A percentile compares a stretch with the other conserved stretches of the same genome.
Evolutionary conservation across 2,329 filamentous ascomycete genomes (phyloP).

Genomic region (Talaromyces sp.): DNA sequence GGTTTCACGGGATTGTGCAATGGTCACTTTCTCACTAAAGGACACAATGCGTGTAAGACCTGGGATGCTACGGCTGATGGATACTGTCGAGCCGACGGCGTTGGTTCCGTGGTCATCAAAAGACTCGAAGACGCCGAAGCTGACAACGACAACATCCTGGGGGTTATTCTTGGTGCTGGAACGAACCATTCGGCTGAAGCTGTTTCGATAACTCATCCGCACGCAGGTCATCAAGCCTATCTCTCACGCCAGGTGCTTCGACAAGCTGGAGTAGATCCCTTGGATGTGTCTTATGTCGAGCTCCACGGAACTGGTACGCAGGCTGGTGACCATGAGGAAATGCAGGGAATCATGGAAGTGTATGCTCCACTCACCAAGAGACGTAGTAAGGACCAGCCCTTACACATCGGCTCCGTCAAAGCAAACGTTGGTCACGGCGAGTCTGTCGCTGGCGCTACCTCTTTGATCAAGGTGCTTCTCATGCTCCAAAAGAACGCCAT

Average conservation of each 20-base stretch:
- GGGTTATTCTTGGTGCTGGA: constrained; percentile 66
- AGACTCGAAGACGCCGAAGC: constrained; percentile 70
- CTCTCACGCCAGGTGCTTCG: constrained; percentile 67
- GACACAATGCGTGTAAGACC: constrained; percentile 68
- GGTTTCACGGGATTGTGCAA: constrained; percentile 71
- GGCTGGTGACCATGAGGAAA: constrained; percentile 76
- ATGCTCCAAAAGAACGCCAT: constrained; percentile 33
- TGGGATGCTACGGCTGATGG: constrained; percentile 78
- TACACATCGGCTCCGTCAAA: constrained; percentile 61
- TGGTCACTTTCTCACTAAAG: constrained; percentile 70
- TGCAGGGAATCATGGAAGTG: constrained; percentile 65
- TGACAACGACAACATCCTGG: constrained; percentile 67
- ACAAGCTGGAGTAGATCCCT: constrained; percentile 67
- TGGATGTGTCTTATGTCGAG: constrained; percentile 77
- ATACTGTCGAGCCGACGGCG: constrained; percentile 74
- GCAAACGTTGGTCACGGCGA: constrained; percentile 61
- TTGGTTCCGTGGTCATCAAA: constrained; percentile 72
- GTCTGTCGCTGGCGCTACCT: constrained; percentile 37
- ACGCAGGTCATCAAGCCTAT: constrained; percentile 68
- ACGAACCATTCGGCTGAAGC: constrained; percentile 81
- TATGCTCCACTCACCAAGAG: constrained; percentile 53
- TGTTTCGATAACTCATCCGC: constrained; percentile 78
- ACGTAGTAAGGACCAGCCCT: constrained; percentile 43
- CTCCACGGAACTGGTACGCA: constrained; percentile 89
- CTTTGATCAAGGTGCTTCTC: constrained; percentile 30